A percentile compares a stretch with the other conserved stretches of the same genome.
phyloP scores from a whole-genome alignment of 2,329 filamentous ascomycete genomes.

The Dactylella cylindrospora region DNA sequence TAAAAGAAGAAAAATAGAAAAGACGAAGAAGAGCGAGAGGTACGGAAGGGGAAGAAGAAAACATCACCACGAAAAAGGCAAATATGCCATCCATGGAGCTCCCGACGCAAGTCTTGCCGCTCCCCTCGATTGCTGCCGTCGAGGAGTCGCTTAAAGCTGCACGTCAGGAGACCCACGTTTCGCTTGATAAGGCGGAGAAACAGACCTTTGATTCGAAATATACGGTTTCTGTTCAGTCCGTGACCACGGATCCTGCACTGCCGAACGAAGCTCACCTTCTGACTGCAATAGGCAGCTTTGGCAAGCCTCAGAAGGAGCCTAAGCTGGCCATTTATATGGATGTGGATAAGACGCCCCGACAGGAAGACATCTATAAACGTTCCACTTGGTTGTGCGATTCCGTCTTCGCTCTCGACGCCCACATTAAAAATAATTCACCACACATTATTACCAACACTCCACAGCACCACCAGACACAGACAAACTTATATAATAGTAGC shows the following conservation, averaged over 20 bases:
- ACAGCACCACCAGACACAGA: no score
- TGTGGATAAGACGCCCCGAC: constrained; percentile 41
- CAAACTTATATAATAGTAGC: constrained; percentile 20
- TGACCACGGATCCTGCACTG: constrained; percentile 42
- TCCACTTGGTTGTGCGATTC: constrained; percentile 43
- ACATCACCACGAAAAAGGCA: constrained; percentile 34
- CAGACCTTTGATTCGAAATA: constrained; percentile 35
- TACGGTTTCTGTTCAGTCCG: constrained; percentile 26
- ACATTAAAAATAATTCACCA: constrained; percentile 36
- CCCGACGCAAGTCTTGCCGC: constrained; percentile 24
- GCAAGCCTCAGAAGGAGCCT: constrained; percentile 16
- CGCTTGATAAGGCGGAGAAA: constrained; percentile 38
- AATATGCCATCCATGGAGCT: constrained; percentile 25
- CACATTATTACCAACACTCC: constrained; percentile 15
- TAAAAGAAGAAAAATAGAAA: constrained; percentile 21
- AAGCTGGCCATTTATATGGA: constrained; percentile 29
- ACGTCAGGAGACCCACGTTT: constrained; percentile 16
- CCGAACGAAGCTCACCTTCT: constrained; percentile 34
- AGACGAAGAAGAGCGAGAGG: constrained; percentile 5
- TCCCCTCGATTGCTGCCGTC: constrained; percentile 7
- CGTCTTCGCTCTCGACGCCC: constrained; percentile 36
- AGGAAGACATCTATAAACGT: constrained; percentile 39
- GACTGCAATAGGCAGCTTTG: constrained; percentile 40
- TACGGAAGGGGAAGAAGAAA: constrained; percentile 16
- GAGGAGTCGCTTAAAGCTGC: constrained; percentile 39